Base-by-base conservation (phyloP, 192 early-diverging fungal genomes). In the Entomortierella beljakovae region DNA sequence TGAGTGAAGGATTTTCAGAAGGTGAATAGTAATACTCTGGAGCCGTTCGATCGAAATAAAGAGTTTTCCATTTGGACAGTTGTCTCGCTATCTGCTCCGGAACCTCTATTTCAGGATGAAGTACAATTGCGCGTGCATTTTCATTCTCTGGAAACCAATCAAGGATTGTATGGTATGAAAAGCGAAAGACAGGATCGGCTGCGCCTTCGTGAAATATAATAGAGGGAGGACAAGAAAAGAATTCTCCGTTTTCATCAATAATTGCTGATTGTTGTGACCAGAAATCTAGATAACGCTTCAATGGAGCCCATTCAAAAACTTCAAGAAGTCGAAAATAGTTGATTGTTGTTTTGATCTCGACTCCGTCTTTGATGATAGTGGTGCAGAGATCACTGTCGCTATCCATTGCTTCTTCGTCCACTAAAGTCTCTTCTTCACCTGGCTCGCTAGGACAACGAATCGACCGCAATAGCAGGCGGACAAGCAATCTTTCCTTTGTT, bases 261-360 rank as follows among this genome's bases (percentile, higher is more conserved):
- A 6, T n/a, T 29, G 4, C 15, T 23, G 28, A 32, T 15, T 31
- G 11, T 3, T 33, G 32, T 15, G 28, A 2, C 63, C 63, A 65
- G 35, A n/a, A 56, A 28, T 65, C 63, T 3, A 65, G 33, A 34
- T 65, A 65, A 1, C 63, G 63, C 37, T 55, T 18, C 63, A 50
- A 65, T 2, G 63, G 63, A 31, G 63, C 63, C 63, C 63, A 65
- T 28, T 65, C 63, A 43, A 65, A 43, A 18, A 65, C 63, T 38
- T 65, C 63, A 4, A 65, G 63, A 35, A 65, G 56, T 8, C 26
- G 52, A 22, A 65, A 55, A 38, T 65, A 65, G 28, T 65, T 65
- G 35, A 51, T 52, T 1, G 63, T 55, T 51, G 63, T 65, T 20
- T 28, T 51, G 32, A 65, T 65, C 49, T 40, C 15, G 16, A 43